Evolutionary conservation across 2,329 filamentous ascomycete species (phyloP).

Genomic region (Dryadomyces quercivorus): DNA sequence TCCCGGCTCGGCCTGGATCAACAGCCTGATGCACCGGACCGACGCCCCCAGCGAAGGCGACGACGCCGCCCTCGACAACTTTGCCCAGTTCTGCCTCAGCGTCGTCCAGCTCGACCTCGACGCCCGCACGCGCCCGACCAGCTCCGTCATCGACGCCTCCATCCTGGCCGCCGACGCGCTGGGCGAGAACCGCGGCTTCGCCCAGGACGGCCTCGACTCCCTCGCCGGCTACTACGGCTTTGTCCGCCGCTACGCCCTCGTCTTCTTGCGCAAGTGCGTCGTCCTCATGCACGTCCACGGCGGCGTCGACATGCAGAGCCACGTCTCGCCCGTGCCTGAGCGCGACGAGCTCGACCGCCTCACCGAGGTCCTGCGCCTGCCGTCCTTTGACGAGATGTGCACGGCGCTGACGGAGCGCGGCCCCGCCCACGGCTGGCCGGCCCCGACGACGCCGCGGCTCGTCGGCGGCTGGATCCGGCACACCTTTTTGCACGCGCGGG

Average conservation of each 20-base stretch:
- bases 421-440: slow-evolving; percentile 35
- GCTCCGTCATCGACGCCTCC: slow-evolving; percentile 16
- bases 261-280: slow-evolving; percentile 74
- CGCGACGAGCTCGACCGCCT: slow-evolving; percentile 73
- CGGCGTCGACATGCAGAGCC: slow-evolving; percentile 73
- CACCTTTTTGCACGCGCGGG: slow-evolving; percentile 17
- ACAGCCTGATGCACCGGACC: slow-evolving; percentile 24
- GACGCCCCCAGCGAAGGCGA: slow-evolving; percentile 18
- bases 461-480: slow-evolving; percentile 65
- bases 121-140: slow-evolving; percentile 13
- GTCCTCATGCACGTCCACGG: slow-evolving; percentile 80
- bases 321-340: slow-evolving; percentile 49
- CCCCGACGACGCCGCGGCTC: slow-evolving; percentile 28
- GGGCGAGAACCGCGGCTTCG: slow-evolving; percentile 34
- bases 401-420: slow-evolving; percentile 35
- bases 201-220: slow-evolving; percentile 41
- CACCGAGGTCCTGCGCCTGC: slow-evolving; percentile 61
- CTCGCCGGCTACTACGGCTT: slow-evolving; percentile 45
- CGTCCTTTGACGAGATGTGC: slow-evolving; percentile 69
- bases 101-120: slow-evolving; percentile 33
- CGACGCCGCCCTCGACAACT: slow-evolving; percentile 37
- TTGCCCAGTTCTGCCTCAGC: slow-evolving; percentile 40
- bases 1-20: slow-evolving; percentile 34
- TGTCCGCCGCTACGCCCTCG: slow-evolving; percentile 72
- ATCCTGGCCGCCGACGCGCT: slow-evolving; percentile 18